Evolutionary conservation across 192 early-diverging fungal species (phyloP).

Genomic region (Fimicolochytrium jonesii): DNA sequence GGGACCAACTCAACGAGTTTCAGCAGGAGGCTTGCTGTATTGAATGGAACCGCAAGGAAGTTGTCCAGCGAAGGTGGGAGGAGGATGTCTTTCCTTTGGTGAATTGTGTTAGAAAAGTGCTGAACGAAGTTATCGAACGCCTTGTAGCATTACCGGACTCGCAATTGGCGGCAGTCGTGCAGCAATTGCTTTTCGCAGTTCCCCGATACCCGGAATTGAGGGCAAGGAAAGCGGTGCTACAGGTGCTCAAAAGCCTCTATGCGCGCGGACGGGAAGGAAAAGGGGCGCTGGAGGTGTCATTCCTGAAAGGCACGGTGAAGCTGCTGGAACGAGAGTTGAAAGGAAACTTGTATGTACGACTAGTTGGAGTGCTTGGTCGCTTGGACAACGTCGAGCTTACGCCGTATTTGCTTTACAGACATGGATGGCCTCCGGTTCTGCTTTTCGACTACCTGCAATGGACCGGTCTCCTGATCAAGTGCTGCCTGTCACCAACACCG

Average conservation of each 20-base stretch:
- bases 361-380: too few relatives aligned
- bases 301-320: constrained; percentile 30
- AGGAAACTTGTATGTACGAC: constrained; percentile 15
- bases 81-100: too few relatives aligned
- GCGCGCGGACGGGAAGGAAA: constrained; percentile 18
- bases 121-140: too few relatives aligned
- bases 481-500: constrained; percentile 30
- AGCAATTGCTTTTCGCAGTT: constrained; percentile 49
- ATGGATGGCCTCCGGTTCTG: neutral
- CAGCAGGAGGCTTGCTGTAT: neutral
- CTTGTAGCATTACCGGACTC: constrained; percentile 10
- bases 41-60: constrained; percentile 10
- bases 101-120: too few relatives aligned
- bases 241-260: constrained; percentile 47
- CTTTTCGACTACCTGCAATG: constrained; percentile 42
- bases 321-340: constrained; percentile 24
- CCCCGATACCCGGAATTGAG: constrained; percentile 64
- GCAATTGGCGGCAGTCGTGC: constrained; percentile 1
- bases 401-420: too few relatives aligned
- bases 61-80: constrained; percentile 7
- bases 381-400: too few relatives aligned
- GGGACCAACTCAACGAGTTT: neutral
- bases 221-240: constrained; percentile 58
- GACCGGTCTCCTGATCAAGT: constrained; percentile 53
- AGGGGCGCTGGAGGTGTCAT: constrained; percentile 28